phyloP scores from a whole-genome alignment of 768 basidiomycete species.

The Chalciporus pseudorubinellus region DNA sequence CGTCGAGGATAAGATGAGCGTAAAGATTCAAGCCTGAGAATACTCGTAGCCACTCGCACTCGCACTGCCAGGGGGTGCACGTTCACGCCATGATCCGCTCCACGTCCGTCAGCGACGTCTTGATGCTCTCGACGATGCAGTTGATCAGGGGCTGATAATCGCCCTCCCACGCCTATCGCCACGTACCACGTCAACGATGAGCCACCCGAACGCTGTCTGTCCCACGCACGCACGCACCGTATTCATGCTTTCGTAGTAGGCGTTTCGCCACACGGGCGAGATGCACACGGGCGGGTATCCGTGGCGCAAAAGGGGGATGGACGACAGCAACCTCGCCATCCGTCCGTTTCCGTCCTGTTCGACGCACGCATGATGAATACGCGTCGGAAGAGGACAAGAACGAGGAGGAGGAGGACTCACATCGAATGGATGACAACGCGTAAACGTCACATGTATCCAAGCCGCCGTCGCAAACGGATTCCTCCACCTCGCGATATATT shows the following conservation, averaged over 20 bases:
- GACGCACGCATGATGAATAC: not conserved
- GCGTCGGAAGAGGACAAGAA: too few species aligned
- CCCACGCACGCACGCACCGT: slow-evolving; percentile 27
- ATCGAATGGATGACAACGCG: slow-evolving; percentile 36
- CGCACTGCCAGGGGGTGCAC: too few species aligned
- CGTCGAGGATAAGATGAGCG: too few species aligned
- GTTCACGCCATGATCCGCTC: slow-evolving; percentile 31
- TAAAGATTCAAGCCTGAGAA: too few species aligned
- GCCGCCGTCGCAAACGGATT: slow-evolving; percentile 38
- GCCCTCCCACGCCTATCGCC: slow-evolving; percentile 33
- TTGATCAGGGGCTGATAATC: slow-evolving; percentile 33
- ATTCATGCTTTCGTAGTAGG: slow-evolving; percentile 35
- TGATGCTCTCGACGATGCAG: slow-evolving; percentile 29
- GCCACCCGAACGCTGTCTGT: too few species aligned
- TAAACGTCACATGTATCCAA: slow-evolving; percentile 35
- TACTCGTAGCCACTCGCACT: too few species aligned
- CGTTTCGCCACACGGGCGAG: slow-evolving; percentile 19
- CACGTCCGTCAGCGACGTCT: slow-evolving; percentile 24
- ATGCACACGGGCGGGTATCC: slow-evolving; percentile 34
- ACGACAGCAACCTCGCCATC: slow-evolving; percentile 33
- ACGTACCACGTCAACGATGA: not conserved
- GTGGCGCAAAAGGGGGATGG: slow-evolving; percentile 33
- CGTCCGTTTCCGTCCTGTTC: slow-evolving; percentile 36
- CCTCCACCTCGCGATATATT: slow-evolving; percentile 38
- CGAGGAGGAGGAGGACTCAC: slow-evolving; percentile 19